phyloP scores from a whole-genome alignment of 805 yeast genomes.

The Tetrapisispora pingtungensis region DNA sequence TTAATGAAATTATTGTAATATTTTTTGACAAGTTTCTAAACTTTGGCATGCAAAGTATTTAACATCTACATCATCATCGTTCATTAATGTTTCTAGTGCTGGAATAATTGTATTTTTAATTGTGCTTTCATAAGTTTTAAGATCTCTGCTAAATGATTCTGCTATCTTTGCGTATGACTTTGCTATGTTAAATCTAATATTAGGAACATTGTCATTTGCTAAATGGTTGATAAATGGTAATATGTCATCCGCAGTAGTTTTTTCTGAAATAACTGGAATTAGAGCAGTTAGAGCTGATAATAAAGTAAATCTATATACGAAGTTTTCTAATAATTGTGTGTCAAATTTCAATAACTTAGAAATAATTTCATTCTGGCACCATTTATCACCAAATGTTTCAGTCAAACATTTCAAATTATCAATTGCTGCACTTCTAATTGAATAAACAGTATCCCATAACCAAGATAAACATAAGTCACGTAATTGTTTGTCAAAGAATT shows the following conservation, averaged over 20 bases:
- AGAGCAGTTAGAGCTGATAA: constrained; percentile 76
- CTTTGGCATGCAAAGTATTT: constrained; percentile 73
- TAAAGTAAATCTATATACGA: constrained; percentile 86
- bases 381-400: constrained; percentile 78
- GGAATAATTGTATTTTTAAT: constrained; percentile 50
- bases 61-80: constrained; percentile 82
- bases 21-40: constrained; percentile 28
- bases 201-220: constrained; percentile 78
- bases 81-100: constrained; percentile 49
- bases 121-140: constrained; percentile 24
- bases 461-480: constrained; percentile 88
- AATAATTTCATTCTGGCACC: constrained; percentile 84
- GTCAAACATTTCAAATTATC: constrained; percentile 70
- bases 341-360: constrained; percentile 53
- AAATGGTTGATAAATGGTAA: constrained; percentile 73
- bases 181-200: constrained; percentile 91
- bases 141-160: constrained; percentile 35
- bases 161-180: constrained; percentile 62
- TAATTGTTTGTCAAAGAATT: constrained; percentile 85
- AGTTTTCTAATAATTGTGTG: constrained; percentile 43
- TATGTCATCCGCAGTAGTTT: constrained; percentile 51
- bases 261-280: constrained; percentile 56
- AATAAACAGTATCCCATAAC: constrained; percentile 96
- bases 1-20: constrained; percentile 1
- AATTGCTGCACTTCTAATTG: constrained; percentile 95